A percentile compares a stretch with the other conserved stretches of the same genome.
These are phyloP conservation scores for Skeletonema menzelii DNA, from an alignment of 108 stramenopile genomes.

Conservation along the genomic window DNA sequence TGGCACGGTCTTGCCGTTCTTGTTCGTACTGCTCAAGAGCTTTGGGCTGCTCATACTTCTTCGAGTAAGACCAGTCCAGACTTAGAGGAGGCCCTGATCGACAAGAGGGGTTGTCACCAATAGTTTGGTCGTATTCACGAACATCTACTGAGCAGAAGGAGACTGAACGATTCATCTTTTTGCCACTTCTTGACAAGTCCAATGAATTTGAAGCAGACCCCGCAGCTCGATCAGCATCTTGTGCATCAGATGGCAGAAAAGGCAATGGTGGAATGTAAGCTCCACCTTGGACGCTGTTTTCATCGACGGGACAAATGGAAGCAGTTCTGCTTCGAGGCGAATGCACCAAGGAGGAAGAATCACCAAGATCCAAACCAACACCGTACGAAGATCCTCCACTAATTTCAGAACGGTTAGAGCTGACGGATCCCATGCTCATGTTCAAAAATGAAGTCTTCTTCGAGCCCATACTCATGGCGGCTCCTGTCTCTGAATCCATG, in stretches of 20 bases:
- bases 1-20: conserved; percentile 20
- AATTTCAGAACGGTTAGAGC: neutral
- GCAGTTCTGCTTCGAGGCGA: neutral
- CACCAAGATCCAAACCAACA: conserved; percentile 33
- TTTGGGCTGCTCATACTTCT: conserved; percentile 19
- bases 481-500: neutral
- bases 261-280: neutral
- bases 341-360: neutral
- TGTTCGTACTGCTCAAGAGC: conserved; percentile 25
- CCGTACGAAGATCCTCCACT: neutral
- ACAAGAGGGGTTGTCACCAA: conserved; percentile 42
- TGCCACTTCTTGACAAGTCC: neutral
- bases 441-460: conserved; percentile 20
- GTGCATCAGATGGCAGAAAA: neutral
- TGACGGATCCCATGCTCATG: neutral
- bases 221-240: conserved; percentile 1
- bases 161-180: conserved; percentile 27
- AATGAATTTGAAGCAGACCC: neutral
- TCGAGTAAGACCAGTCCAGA: conserved; percentile 43
- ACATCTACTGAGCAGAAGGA: conserved; percentile 41
- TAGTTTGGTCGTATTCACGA: conserved; percentile 38
- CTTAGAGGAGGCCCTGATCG: conserved; percentile 31
- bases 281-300: neutral
- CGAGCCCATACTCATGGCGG: neutral
- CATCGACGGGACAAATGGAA: no score